Base-by-base conservation (phyloP, 2,329 filamentous ascomycete species). In the Colletotrichum sp. region DNA sequence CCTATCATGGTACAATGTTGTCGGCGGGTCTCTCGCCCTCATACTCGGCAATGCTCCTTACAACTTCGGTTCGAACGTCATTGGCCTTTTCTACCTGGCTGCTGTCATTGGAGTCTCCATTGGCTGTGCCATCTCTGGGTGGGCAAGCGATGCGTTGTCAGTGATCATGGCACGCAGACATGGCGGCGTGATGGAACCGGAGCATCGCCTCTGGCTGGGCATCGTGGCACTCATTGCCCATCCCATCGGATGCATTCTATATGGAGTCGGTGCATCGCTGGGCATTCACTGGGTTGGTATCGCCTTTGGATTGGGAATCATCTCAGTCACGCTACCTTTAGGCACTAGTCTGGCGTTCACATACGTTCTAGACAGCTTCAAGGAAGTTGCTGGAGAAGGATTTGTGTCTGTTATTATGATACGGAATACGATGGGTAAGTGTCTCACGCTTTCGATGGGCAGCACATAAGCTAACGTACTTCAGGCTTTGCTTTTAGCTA, bases 301-400 rank as follows among this genome's bases (percentile, higher is more conserved):
- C 18, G 79, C 79, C 0, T 80, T 81, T 26, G 79, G 79, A 8
- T 68, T 80, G 3, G 70, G 77, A 4, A 65, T 80, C 2, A 79
- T 80, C n/a, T 79, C 79, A 8, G 34, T 80, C 16, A 79, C 77
- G 4, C 60, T 80, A 3, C 79, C 79, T 1, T 78, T 80, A 15
- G 79, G 79, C 12, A 75, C 78, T 3, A 79, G 75, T 24, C 70
- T 80, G 4, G 79, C 78, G 3, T 79, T 80, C 57, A 80, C 78
- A 7, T 80, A 80, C 26, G 77, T 80, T 34, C 72, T 80, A 16
- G 79, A 80, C 39, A 80, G 80, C 65, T 81, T 80, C 62, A 79
- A 80, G 44, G 80, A 79, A 62, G 72, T 80, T 52, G 77, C 78
- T 2, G 80, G 80, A 22, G 78, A 79, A 24, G 77, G 75, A 7